Evolutionary conservation across 306 rosid species (phyloP).

Genomic region (Medicago ruthenica): DNA sequence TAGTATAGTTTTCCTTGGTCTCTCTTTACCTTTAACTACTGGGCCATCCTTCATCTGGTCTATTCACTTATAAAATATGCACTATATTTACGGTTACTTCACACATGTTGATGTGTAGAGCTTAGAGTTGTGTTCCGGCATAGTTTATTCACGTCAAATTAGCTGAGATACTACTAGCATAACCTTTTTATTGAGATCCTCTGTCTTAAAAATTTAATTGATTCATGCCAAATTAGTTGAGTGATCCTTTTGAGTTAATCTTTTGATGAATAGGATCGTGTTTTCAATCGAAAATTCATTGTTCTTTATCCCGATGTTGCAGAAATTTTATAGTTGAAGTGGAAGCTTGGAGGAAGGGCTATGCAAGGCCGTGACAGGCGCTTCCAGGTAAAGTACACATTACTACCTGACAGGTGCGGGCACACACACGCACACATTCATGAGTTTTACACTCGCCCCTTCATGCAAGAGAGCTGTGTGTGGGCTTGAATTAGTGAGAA

Average conservation of each 20-base stretch:
- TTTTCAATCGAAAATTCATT: constrained; percentile 26
- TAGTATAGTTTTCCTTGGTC: neutral
- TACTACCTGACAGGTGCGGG: constrained; percentile 17
- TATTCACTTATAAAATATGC: too few species aligned
- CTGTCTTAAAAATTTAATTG: constrained; percentile 21
- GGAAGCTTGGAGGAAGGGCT: constrained; percentile 98
- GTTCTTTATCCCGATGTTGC: constrained; percentile 41
- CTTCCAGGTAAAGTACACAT: constrained; percentile 73
- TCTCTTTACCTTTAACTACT: neutral
- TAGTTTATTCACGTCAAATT: constrained; percentile 1
- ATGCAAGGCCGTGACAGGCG: constrained; percentile 98
- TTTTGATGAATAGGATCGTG: neutral
- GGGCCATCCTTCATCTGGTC: neutral
- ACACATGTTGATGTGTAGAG: constrained; percentile 4
- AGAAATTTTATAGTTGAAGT: constrained; percentile 99
- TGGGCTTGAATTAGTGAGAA: neutral
- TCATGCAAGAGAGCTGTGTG: neutral
- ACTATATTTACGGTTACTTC: neutral
- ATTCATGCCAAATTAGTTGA: constrained; percentile 14
- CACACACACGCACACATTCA: neutral
- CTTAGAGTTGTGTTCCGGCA: neutral
- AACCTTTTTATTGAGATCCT: constrained; percentile 12
- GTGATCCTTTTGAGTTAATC: constrained; percentile 23
- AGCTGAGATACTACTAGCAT: neutral
- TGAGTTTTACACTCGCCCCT: neutral